Evolutionary conservation across 2,329 filamentous ascomycete species (phyloP).

Genomic region (Grosmannia serpens): DNA sequence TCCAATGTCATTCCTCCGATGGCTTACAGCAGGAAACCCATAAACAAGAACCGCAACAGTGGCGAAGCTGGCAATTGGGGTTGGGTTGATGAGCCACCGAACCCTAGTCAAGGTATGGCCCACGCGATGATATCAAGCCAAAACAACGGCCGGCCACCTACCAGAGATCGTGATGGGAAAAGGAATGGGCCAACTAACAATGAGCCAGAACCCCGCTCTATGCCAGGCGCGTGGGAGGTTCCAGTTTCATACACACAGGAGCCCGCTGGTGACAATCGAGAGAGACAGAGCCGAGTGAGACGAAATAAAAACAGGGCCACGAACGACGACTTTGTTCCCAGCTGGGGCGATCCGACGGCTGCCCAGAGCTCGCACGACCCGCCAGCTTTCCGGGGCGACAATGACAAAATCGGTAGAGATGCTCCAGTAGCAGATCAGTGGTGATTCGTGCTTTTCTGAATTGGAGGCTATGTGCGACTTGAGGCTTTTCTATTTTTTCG

Average conservation of each 20-base stretch:
- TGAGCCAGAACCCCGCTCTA: not conserved
- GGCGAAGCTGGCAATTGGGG: not conserved
- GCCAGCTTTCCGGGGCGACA: not conserved
- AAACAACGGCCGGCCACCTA: too few species aligned
- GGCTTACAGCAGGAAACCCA: not conserved
- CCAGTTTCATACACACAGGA: not conserved
- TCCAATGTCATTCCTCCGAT: not conserved
- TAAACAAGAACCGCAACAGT: not conserved
- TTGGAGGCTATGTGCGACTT: not conserved
- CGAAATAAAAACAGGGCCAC: not conserved
- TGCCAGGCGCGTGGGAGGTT: slow-evolving; percentile 7
- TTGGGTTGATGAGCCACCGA: not conserved
- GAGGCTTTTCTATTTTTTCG: too few species aligned
- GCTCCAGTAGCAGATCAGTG: not conserved
- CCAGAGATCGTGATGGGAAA: too few species aligned
- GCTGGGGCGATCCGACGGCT: slow-evolving; percentile 9
- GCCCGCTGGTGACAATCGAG: not conserved
- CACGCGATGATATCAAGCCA: not conserved
- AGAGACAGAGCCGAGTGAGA: not conserved
- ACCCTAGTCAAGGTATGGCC: not conserved
- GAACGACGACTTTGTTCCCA: not conserved
- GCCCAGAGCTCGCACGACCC: slow-evolving; percentile 11
- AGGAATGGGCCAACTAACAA: not conserved
- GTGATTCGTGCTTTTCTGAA: not conserved
- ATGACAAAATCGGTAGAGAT: not conserved